phyloP scores from a whole-genome alignment of 2,329 filamentous ascomycete genomes.

The Paraphoma chrysanthemicola region DNA sequence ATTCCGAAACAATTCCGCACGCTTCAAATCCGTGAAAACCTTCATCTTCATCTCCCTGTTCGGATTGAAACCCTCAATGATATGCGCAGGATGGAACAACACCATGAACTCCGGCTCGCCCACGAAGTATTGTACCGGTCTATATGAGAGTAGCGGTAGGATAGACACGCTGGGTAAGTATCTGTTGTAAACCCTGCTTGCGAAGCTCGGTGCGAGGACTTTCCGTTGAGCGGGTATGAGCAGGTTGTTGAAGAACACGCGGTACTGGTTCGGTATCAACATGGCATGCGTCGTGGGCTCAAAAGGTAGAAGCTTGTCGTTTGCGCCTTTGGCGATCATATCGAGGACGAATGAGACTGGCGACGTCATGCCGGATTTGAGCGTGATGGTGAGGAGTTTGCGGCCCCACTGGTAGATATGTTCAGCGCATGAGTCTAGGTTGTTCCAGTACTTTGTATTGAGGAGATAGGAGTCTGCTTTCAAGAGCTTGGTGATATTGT shows the following conservation, averaged over 20 bases:
- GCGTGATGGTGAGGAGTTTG: not conserved
- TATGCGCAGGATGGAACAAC: not conserved
- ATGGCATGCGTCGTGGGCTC: not conserved
- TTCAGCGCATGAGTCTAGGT: not conserved
- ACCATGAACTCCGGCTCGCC: not conserved
- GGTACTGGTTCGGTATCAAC: not conserved
- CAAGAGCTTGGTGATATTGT: not conserved
- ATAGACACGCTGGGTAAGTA: not conserved
- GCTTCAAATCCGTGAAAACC: not conserved
- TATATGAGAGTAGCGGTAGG: not conserved
- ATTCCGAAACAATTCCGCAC: not conserved
- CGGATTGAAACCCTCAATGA: not conserved
- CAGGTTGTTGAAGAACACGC: not conserved
- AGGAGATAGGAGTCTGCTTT: not conserved
- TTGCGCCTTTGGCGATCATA: not conserved
- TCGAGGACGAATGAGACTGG: not conserved
- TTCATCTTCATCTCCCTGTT: not conserved
- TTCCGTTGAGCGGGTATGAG: not conserved
- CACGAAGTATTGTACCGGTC: not conserved
- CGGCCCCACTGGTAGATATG: not conserved
- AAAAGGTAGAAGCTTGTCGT: not conserved
- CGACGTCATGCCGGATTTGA: not conserved
- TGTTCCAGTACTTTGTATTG: not conserved
- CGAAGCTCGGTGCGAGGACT: not conserved
- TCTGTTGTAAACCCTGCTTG: not conserved